Percentiles rank a stretch among this genome's conserved stretches.
These are phyloP conservation scores for Cryphonectria carpinicola DNA, from an alignment of 2,329 filamentous ascomycete species.

Conservation along the genomic window DNA sequence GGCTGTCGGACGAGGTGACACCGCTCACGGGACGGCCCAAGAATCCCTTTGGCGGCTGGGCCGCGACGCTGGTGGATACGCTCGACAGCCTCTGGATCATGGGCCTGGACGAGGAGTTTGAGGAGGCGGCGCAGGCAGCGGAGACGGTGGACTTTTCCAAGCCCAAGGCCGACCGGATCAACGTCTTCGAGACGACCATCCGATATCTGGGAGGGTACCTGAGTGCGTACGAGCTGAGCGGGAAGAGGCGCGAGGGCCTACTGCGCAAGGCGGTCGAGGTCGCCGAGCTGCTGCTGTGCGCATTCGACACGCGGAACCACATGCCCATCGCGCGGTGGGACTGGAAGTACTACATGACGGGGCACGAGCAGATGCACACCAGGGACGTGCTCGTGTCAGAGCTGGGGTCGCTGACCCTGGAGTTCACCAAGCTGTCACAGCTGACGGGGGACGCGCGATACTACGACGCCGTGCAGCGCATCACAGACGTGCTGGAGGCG, in stretches of 20 bases:
- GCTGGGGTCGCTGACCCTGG: conserved; percentile 62
- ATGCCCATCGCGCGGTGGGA: conserved; percentile 65
- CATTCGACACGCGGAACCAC: conserved; percentile 70
- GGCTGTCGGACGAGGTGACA: conserved; percentile 65
- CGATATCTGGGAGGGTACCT: conserved; percentile 72
- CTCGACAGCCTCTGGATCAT: conserved; percentile 77
- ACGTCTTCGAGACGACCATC: conserved; percentile 73
- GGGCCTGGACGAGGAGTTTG: conserved; percentile 67
- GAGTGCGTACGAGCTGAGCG: conserved; percentile 70
- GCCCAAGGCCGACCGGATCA: conserved; percentile 55
- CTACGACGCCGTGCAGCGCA: conserved; percentile 64
- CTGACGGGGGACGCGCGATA: conserved; percentile 62
- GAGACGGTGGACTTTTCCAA: conserved; percentile 64
- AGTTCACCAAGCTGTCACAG: conserved; percentile 68
- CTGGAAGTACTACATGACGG: conserved; percentile 54
- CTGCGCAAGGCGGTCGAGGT: conserved; percentile 66
- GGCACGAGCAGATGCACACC: conserved; percentile 49
- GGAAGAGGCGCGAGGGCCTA: conserved; percentile 54
- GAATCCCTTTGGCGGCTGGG: conserved; percentile 69
- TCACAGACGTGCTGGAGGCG: conserved; percentile 58
- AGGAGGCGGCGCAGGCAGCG: conserved; percentile 62
- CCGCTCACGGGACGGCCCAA: conserved; percentile 57
- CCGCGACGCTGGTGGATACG: conserved; percentile 68
- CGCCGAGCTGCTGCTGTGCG: conserved; percentile 65
- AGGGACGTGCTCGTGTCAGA: conserved; percentile 49